Evolutionary conservation across 2,329 filamentous ascomycete genomes (phyloP), one percentile per base, ranked within the genome.

Genomic region (Aureobasidium melanogenum): DNA sequence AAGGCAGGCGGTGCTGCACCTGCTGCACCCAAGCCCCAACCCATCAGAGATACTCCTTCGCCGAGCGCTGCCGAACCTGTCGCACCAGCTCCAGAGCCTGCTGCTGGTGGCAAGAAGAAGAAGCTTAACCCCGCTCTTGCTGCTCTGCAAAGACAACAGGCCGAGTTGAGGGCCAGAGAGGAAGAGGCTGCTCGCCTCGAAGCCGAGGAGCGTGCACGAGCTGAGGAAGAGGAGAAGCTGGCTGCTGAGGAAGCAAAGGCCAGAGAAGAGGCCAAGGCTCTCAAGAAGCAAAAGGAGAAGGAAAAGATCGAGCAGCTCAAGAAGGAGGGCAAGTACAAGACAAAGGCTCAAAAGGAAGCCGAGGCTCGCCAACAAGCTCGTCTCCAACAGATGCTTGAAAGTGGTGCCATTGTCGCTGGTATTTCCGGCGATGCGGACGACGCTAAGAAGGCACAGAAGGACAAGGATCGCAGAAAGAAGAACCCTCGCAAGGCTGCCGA

Each of bases 211-310:
- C 84, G 83, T 72, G 82, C 81, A 12, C 80, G 81, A 19, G 72
- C 85, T 30, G 87, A 86, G 67, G 88, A 88, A 67, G 80, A 87
- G 63, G 86, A 89, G 71, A 79, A 80, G 51, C 73, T 76, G 58
- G 82, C 81, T 41, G 84, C 80, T 9, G 90, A 93, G 72, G 89
- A 92, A 69, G 88, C 91, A 68, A 73, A 77, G 62, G 85, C 80
- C 62, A 85, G 79, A 66, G 88, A 89, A 69, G 90, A 93, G 70
- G 84, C 85, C 56, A 89, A 84, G 74, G 85, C 85, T 1, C 76
- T 85, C 46, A 93, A 89, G 81, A 94, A 93, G 80, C 88, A 91
- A 69, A 91, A 84, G 72, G 90, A 95, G 69, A 93, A 89, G 79
- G 88, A 92, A 73, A 89, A 84, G 75, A 86, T 93, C 63, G 90